A percentile compares a stretch with the other conserved stretches of the same genome.
Conservation (phyloP, 2,329 filamentous ascomycete species). For the Pseudogymnoascus pannorum region DNA sequence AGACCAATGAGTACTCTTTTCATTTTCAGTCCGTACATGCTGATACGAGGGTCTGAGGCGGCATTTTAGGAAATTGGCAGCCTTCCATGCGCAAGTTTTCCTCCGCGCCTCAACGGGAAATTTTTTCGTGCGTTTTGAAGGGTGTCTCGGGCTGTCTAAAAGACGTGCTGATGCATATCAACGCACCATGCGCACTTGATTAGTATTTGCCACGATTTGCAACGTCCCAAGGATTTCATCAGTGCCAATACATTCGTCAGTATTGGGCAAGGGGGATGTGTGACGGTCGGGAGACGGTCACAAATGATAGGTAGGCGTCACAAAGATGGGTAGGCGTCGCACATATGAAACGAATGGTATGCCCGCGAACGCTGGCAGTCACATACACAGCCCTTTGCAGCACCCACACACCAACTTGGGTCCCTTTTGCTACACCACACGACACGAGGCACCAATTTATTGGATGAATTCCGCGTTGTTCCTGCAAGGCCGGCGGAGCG, state of each 20-base stretch:
- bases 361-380: background rate
- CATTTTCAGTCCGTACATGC: slow-evolving; percentile 2
- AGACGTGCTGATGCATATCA: background rate
- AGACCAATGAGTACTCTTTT: background rate
- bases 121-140: background rate
- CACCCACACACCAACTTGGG: background rate
- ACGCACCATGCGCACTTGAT: background rate
- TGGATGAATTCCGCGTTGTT: background rate
- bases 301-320: background rate
- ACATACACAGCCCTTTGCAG: background rate
- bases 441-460: background rate
- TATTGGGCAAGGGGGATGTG: too few species aligned
- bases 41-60: background rate
- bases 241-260: too few species aligned
- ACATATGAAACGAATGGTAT: background rate
- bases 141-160: background rate
- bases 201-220: background rate
- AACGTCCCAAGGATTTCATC: too few species aligned
- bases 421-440: background rate
- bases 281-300: background rate
- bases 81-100: background rate
- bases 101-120: background rate
- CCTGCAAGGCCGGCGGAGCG: background rate
- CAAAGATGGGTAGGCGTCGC: background rate
- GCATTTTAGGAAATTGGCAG: background rate